These are phyloP conservation scores for Lepidium campestre DNA, from an alignment of 441 rosid genomes.

Conservation along the genomic window DNA sequence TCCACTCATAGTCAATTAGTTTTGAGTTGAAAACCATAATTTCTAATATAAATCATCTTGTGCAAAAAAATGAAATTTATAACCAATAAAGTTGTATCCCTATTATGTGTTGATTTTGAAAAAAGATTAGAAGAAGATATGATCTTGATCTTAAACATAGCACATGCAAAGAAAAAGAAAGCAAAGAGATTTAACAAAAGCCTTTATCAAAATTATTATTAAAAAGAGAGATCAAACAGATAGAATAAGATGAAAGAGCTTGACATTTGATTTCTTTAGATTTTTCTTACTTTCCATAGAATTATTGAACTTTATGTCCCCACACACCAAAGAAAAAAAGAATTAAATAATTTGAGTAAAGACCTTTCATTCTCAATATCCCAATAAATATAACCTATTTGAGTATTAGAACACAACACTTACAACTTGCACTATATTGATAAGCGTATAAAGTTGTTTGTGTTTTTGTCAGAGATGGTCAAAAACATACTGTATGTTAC, in stretches of 20 bases:
- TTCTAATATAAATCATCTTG: no score
- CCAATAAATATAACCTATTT: background rate
- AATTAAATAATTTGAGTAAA: background rate
- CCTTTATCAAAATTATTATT: no score
- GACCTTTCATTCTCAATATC: background rate
- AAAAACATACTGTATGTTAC: no score
- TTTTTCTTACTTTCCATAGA: background rate
- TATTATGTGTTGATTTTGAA: background rate
- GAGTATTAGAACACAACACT: background rate
- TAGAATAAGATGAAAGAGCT: slow-evolving; percentile 9
- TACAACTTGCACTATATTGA: background rate
- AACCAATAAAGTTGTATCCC: background rate
- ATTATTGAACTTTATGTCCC: slow-evolving; percentile 15
- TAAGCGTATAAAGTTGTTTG: no score
- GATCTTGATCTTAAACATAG: background rate
- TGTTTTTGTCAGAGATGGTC: no score
- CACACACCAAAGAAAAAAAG: background rate
- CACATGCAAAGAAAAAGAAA: slow-evolving; percentile 7
- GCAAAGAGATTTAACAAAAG: background rate
- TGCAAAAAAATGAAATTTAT: no score
- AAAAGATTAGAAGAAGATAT: background rate
- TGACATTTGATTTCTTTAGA: slow-evolving; percentile 11
- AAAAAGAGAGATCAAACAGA: slow-evolving; percentile 5
- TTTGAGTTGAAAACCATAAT: no score
- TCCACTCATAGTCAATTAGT: no score